These are phyloP conservation scores for Daldinia eschscholtzii DNA, from an alignment of 2,329 filamentous ascomycete genomes.

Conservation along the genomic window DNA sequence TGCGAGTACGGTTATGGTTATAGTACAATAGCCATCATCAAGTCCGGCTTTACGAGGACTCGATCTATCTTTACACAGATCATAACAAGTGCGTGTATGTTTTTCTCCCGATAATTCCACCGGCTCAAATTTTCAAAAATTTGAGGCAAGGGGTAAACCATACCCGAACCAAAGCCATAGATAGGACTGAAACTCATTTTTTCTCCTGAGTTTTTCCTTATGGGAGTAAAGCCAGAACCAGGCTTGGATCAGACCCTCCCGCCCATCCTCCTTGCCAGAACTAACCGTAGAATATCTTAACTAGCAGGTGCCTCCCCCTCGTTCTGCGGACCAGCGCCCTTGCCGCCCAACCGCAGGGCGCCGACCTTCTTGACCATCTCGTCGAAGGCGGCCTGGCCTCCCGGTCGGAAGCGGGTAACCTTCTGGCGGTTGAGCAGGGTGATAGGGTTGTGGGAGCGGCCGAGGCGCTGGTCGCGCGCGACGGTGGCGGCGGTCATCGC, in stretches of 20 bases:
- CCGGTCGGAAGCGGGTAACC: slow-evolving; percentile 79
- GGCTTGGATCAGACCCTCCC: not conserved
- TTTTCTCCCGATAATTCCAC: not conserved
- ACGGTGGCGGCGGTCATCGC: slow-evolving; percentile 91
- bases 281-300: not conserved
- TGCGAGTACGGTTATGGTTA: slow-evolving; percentile 21
- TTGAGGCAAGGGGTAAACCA: not conserved
- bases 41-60: not conserved
- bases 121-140: too few relatives aligned
- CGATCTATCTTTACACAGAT: slow-evolving; percentile 8
- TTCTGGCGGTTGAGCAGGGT: slow-evolving; percentile 85
- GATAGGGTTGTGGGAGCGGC: slow-evolving; percentile 73
- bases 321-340: slow-evolving; percentile 1
- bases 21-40: slow-evolving; percentile 47
- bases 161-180: not conserved
- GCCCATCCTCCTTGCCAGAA: not conserved
- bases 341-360: slow-evolving; percentile 51
- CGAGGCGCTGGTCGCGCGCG: slow-evolving; percentile 70
- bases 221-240: not conserved
- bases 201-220: not conserved
- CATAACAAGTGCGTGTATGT: not conserved
- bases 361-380: slow-evolving; percentile 65
- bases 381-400: slow-evolving; percentile 77
- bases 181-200: not conserved
- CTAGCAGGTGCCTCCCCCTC: not conserved